Conservation (phyloP, 106 monocot genomes). For the Allium fistulosum region DNA sequence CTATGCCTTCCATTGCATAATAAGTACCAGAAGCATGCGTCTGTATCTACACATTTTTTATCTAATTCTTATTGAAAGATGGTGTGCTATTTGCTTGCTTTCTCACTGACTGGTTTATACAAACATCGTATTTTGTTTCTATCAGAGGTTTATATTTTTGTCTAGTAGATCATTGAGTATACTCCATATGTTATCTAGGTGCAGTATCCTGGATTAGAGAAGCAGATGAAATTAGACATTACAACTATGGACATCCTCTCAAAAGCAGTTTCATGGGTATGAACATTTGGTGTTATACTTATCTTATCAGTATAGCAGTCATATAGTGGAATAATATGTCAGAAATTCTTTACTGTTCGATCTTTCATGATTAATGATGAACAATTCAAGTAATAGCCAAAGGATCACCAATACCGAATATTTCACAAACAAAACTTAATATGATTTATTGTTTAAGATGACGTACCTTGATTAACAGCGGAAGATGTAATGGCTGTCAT, state of each 20-base stretch:
- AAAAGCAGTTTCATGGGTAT: constrained; percentile 74
- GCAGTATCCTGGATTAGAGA: constrained; percentile 89
- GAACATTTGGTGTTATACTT: neutral
- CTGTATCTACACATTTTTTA: neutral
- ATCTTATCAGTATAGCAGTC: neutral
- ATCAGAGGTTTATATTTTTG: neutral
- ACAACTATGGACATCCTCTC: constrained; percentile 79
- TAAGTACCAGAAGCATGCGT: too few relatives aligned
- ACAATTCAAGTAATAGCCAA: too few relatives aligned
- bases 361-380: too few relatives aligned
- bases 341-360: too few relatives aligned
- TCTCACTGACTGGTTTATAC: neutral
- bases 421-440: too few relatives aligned
- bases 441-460: too few relatives aligned
- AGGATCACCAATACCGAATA: too few relatives aligned
- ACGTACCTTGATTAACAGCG: too few relatives aligned
- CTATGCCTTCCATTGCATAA: too few relatives aligned
- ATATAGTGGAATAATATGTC: too few relatives aligned
- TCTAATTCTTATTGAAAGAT: neutral
- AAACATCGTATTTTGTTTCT: neutral
- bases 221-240: constrained; percentile 80
- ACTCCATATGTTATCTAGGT: constrained; percentile 29
- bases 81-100: neutral
- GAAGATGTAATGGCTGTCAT: too few relatives aligned
- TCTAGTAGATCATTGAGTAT: too few relatives aligned